Evolutionary conservation across 441 rosid genomes (phyloP).

Genomic region (Croton laevigatus): DNA sequence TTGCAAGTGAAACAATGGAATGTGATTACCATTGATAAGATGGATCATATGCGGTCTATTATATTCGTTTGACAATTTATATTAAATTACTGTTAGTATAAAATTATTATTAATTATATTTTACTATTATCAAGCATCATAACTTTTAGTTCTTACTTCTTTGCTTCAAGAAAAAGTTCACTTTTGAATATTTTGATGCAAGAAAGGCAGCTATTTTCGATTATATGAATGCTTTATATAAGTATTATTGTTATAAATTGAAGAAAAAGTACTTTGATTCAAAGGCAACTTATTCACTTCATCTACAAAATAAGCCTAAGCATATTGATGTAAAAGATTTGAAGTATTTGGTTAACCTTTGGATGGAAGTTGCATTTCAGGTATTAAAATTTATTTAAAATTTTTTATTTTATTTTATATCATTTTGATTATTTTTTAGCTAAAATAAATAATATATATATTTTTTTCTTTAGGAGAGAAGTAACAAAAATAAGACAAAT

Average conservation of each 20-base stretch:
- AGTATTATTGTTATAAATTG: neutral
- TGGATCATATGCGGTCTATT: neutral
- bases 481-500: conserved; percentile 3
- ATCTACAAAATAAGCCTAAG: neutral
- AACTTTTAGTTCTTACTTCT: neutral
- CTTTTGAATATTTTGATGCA: neutral
- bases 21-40: neutral
- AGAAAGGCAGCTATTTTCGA: neutral
- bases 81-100: neutral
- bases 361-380: neutral
- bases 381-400: neutral
- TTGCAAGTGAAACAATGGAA: neutral
- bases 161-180: conserved; percentile 5
- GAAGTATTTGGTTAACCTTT: conserved; percentile 3
- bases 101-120: neutral
- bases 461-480: neutral
- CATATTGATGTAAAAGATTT: neutral
- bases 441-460: too few species aligned
- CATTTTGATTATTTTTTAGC: too few species aligned
- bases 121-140: neutral
- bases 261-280: conserved; percentile 1
- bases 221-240: neutral
- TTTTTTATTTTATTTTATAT: neutral
- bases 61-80: neutral
- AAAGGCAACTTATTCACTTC: neutral